Evolutionary conservation across 257 asterid genomes (phyloP).

Genomic region (Rehmannia glutinosa): DNA sequence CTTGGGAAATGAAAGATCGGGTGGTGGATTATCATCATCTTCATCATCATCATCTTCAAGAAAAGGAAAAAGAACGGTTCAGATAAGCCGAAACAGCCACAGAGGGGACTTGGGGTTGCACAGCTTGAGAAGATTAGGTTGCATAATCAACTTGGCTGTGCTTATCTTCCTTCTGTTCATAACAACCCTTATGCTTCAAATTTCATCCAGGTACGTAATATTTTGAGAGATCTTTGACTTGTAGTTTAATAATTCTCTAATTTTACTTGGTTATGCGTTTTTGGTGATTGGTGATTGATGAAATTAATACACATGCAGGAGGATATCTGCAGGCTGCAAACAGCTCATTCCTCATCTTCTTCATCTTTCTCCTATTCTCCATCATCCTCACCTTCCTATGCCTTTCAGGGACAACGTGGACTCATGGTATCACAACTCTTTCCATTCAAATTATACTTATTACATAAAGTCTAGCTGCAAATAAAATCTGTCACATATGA

Average conservation of each 20-base stretch:
- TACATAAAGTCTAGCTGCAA: not conserved
- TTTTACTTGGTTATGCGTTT: not conserved
- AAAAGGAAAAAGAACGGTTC: slow-evolving; percentile 58
- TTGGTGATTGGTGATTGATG: not conserved
- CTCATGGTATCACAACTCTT: slow-evolving; percentile 35
- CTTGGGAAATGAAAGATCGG: slow-evolving; percentile 35
- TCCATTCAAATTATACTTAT: not conserved
- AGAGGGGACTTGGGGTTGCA: slow-evolving; percentile 91
- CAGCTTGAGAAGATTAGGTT: slow-evolving; percentile 91
- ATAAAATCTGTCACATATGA: not conserved
- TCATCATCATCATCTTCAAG: slow-evolving; percentile 47
- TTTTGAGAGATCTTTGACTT: not conserved
- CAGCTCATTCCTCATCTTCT: slow-evolving; percentile 47
- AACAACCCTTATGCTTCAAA: slow-evolving; percentile 43
- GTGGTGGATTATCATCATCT: slow-evolving; percentile 31
- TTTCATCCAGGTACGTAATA: slow-evolving; percentile 40
- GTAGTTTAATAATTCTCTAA: not conserved
- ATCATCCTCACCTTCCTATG: slow-evolving; percentile 45
- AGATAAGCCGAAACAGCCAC: slow-evolving; percentile 85
- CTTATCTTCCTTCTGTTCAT: slow-evolving; percentile 38
- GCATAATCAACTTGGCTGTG: slow-evolving; percentile 62
- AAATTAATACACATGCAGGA: slow-evolving; percentile 63
- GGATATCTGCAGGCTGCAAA: slow-evolving; percentile 54
- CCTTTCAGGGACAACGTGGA: slow-evolving; percentile 47
- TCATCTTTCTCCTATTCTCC: slow-evolving; percentile 42